These are phyloP conservation scores for Alisma plantagoaquatica DNA, from an alignment of 106 monocot genomes.

Conservation along the genomic window DNA sequence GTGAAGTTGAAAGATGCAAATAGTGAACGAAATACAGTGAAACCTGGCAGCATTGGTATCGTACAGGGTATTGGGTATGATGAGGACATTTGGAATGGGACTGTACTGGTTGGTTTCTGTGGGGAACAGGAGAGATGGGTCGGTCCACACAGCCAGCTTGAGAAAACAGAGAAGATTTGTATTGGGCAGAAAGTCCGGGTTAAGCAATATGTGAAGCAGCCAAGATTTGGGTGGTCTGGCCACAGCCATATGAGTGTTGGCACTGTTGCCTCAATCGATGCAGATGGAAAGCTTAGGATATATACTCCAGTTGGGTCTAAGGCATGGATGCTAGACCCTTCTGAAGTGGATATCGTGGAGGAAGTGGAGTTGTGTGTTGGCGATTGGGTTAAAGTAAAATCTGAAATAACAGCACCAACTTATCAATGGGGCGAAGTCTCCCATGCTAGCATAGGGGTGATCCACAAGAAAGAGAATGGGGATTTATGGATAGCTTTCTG, in stretches of 20 bases:
- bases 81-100: conserved; percentile 70
- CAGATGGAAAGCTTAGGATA: conserved; percentile 85
- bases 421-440: conserved; percentile 95
- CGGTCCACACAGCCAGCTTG: conserved; percentile 51
- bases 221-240: conserved; percentile 95
- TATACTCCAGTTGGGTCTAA: conserved; percentile 77
- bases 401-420: conserved; percentile 46
- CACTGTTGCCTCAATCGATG: conserved; percentile 89
- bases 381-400: conserved; percentile 86
- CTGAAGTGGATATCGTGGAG: conserved; percentile 81
- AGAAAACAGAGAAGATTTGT: conserved; percentile 35
- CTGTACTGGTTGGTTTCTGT: conserved; percentile 73
- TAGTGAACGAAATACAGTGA: conserved; percentile 53
- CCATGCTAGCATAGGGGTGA: conserved; percentile 71
- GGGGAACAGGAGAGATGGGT: conserved; percentile 96
- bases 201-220: conserved; percentile 60
- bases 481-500: conserved; percentile 85
- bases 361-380: conserved; percentile 66
- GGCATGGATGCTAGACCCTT: conserved; percentile 90
- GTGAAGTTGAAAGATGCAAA: conserved; percentile 55
- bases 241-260: conserved; percentile 67
- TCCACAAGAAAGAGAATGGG: conserved; percentile 64
- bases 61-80: conserved; percentile 85
- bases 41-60: conserved; percentile 76
- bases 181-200: conserved; percentile 65